These are phyloP conservation scores for Linnemannia zychae DNA, from an alignment of 192 early-diverging fungal species.

Conservation along the genomic window DNA sequence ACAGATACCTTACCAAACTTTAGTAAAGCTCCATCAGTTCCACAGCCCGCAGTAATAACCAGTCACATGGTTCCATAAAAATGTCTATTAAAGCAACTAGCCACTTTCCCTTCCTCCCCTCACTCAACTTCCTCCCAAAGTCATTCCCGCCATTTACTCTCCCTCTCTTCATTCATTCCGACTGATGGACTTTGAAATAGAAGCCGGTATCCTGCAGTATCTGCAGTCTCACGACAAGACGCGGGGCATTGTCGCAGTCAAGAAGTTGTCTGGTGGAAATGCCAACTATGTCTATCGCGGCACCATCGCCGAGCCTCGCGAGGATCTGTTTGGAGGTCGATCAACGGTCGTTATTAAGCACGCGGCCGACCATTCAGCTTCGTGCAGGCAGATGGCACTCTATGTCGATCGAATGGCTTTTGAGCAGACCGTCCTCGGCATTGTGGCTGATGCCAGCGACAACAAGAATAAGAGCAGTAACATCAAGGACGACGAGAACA, in stretches of 20 bases:
- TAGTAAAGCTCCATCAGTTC: slow-evolving; percentile 21
- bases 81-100: slow-evolving; percentile 34
- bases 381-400: slow-evolving; percentile 18
- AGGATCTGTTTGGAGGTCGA: slow-evolving; percentile 31
- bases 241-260: slow-evolving; percentile 36
- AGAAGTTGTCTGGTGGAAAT: slow-evolving; percentile 45
- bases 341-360: slow-evolving; percentile 47
- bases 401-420: slow-evolving; percentile 45
- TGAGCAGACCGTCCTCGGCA: slow-evolving; percentile 37
- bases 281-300: slow-evolving; percentile 59
- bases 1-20: too few relatives aligned
- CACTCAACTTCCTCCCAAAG: slow-evolving; percentile 28
- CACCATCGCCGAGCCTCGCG: slow-evolving; percentile 22
- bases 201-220: slow-evolving; percentile 36
- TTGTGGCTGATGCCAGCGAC: slow-evolving; percentile 34
- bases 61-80: slow-evolving; percentile 35
- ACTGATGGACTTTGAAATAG: slow-evolving; percentile 42
- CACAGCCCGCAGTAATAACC: slow-evolving; percentile 36
- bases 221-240: slow-evolving; percentile 34
- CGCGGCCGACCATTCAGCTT: slow-evolving; percentile 39
- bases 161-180: slow-evolving; percentile 30
- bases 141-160: slow-evolving; percentile 29
- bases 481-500: slow-evolving; percentile 35
- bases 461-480: slow-evolving; percentile 25
- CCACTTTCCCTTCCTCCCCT: slow-evolving; percentile 19